phyloP scores from a whole-genome alignment of 2,329 filamentous ascomycete species.

The Aspergillus felis region DNA sequence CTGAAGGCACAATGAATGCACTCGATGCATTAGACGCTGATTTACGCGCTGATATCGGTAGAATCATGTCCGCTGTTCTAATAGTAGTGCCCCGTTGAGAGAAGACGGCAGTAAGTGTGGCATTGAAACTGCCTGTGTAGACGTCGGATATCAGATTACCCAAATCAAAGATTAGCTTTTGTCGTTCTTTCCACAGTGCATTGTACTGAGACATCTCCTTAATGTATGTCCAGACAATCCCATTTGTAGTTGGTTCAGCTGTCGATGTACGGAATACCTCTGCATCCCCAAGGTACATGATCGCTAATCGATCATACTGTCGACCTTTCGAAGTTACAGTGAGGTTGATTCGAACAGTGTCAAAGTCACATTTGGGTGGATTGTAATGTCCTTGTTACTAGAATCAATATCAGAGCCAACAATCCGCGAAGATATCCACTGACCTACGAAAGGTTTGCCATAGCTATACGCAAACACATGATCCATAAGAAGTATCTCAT shows the following conservation, averaged over 20 bases:
- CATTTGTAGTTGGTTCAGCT: slow-evolving; percentile 67
- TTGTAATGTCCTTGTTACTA: slow-evolving; percentile 50
- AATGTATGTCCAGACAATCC: slow-evolving; percentile 71
- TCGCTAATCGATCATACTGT: slow-evolving; percentile 72
- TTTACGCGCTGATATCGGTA: slow-evolving; percentile 52
- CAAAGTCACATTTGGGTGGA: slow-evolving; percentile 67
- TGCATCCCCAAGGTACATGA: slow-evolving; percentile 71
- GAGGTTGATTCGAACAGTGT: slow-evolving; percentile 71
- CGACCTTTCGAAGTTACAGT: slow-evolving; percentile 67
- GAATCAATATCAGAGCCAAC: not conserved
- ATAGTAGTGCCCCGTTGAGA: slow-evolving; percentile 48
- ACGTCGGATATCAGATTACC: slow-evolving; percentile 66
- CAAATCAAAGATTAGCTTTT: slow-evolving; percentile 76
- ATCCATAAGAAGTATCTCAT: slow-evolving; percentile 59
- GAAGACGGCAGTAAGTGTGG: slow-evolving; percentile 70
- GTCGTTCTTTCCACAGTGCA: slow-evolving; percentile 62
- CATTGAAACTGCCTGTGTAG: slow-evolving; percentile 71
- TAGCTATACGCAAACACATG: slow-evolving; percentile 71
- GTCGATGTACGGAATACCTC: slow-evolving; percentile 84
- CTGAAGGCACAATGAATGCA: slow-evolving; percentile 62
- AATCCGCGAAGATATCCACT: slow-evolving; percentile 22
- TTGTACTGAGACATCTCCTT: slow-evolving; percentile 75
- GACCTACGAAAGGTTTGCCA: slow-evolving; percentile 68
- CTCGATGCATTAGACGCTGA: slow-evolving; percentile 51
- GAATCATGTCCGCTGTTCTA: slow-evolving; percentile 58